Evolutionary conservation across 2,329 filamentous ascomycete species (phyloP).

Genomic region (Neocatenulostroma microsporum): DNA sequence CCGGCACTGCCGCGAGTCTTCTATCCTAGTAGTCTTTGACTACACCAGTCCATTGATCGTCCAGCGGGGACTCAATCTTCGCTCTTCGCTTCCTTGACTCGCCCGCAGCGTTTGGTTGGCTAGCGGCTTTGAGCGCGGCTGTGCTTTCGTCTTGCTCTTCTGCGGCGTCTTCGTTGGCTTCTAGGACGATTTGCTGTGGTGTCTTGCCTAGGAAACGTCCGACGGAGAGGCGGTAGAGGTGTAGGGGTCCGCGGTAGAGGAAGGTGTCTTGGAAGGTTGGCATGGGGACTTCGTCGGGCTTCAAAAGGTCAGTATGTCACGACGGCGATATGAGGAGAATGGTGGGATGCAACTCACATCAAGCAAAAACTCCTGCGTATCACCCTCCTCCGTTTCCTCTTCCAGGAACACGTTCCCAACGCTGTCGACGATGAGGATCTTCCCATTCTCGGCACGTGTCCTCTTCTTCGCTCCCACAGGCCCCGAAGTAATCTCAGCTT

Average conservation of each 20-base stretch:
- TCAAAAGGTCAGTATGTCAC: slow-evolving; percentile 6
- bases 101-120: slow-evolving; percentile 38
- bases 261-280: slow-evolving; percentile 78
- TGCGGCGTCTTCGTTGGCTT: slow-evolving; percentile 23
- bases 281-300: slow-evolving; percentile 70
- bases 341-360: slow-evolving; percentile 56
- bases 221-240: slow-evolving; percentile 52
- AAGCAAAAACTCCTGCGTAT: slow-evolving; percentile 72
- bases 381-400: slow-evolving; percentile 79
- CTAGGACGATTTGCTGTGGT: slow-evolving; percentile 20
- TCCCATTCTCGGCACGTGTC: slow-evolving; percentile 89
- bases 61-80: slow-evolving; percentile 21
- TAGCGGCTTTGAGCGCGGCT: slow-evolving; percentile 33
- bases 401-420: slow-evolving; percentile 92
- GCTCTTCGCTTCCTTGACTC: slow-evolving; percentile 36
- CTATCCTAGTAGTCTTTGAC: background rate
- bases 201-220: slow-evolving; percentile 37
- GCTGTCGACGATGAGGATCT: slow-evolving; percentile 86
- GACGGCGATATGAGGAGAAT: background rate
- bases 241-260: slow-evolving; percentile 69
- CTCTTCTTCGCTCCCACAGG: slow-evolving; percentile 74
- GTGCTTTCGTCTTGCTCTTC: slow-evolving; percentile 25
- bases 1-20: too few species aligned
- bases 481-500: slow-evolving; percentile 44
- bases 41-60: slow-evolving; percentile 1